Percentiles rank a stretch among this genome's conserved stretches.
phyloP scores from a whole-genome alignment of 2,329 filamentous ascomycete genomes.

The Colletotrichum tropicicola region DNA sequence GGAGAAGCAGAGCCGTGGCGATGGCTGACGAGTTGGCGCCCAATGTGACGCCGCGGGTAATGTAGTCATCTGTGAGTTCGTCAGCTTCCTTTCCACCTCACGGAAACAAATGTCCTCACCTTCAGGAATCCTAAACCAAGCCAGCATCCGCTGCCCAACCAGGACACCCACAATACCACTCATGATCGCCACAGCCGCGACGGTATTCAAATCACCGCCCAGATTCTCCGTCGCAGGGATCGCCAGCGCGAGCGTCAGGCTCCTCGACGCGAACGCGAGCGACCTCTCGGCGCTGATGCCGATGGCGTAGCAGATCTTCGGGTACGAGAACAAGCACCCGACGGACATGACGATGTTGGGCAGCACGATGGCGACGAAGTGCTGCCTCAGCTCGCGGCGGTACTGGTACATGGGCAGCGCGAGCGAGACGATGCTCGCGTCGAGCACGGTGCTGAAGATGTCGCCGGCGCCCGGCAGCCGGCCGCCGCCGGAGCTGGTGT shows the following conservation, averaged over 20 bases:
- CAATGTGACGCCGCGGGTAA: conserved; percentile 69
- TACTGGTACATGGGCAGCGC: conserved; percentile 70
- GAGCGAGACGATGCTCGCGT: conserved; percentile 66
- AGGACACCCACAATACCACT: conserved; percentile 68
- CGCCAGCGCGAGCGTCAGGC: conserved; percentile 68
- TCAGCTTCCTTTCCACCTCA: neutral
- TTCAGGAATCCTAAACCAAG: conserved; percentile 61
- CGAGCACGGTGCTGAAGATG: conserved; percentile 61
- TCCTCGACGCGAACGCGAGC: conserved; percentile 64
- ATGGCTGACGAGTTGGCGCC: conserved; percentile 69
- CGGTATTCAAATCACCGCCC: conserved; percentile 63
- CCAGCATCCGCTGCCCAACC: conserved; percentile 59
- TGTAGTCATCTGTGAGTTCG: conserved; percentile 62
- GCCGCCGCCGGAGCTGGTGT: conserved; percentile 33
- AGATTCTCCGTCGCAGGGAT: conserved; percentile 65
- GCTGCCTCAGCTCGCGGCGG: conserved; percentile 60
- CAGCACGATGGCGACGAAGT: conserved; percentile 62
- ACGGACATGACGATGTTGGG: conserved; percentile 62
- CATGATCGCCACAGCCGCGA: conserved; percentile 65
- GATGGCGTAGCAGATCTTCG: conserved; percentile 60
- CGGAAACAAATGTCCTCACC: conserved; percentile 41
- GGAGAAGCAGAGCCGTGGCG: conserved; percentile 64
- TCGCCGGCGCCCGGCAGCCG: conserved; percentile 63
- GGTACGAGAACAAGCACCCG: conserved; percentile 65
- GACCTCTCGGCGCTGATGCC: conserved; percentile 62